Evolutionary conservation across 2,329 filamentous ascomycete species (phyloP).

Genomic region (Sordariomycetes sp.): DNA sequence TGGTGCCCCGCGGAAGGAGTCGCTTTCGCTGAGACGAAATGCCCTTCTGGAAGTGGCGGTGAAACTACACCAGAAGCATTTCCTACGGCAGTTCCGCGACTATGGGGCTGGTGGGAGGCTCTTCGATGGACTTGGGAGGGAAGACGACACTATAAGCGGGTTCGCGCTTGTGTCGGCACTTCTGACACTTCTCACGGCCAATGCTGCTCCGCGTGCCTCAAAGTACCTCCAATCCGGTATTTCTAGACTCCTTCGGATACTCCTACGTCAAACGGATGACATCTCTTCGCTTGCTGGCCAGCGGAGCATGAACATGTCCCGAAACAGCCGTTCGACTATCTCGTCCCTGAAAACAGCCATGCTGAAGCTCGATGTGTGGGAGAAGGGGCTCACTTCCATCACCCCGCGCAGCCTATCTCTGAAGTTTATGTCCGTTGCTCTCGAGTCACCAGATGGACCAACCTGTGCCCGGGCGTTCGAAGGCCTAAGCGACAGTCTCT

Average conservation of each 20-base stretch:
- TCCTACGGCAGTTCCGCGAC: slow-evolving; percentile 61
- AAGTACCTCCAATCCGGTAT: slow-evolving; percentile 46
- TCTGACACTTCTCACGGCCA: slow-evolving; percentile 48
- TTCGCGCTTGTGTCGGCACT: slow-evolving; percentile 56
- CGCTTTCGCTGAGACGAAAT: slow-evolving; percentile 42
- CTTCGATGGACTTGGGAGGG: slow-evolving; percentile 47
- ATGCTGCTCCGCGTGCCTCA: slow-evolving; percentile 48
- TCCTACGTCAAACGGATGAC: slow-evolving; percentile 43
- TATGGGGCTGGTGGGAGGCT: slow-evolving; percentile 62
- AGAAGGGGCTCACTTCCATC: slow-evolving; percentile 35
- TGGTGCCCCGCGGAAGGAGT: slow-evolving; percentile 33
- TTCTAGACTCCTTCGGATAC: slow-evolving; percentile 39
- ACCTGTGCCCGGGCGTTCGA: slow-evolving; percentile 6
- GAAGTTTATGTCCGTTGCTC: slow-evolving; percentile 8
- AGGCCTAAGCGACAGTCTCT: slow-evolving; percentile 10
- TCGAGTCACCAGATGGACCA: slow-evolving; percentile 6
- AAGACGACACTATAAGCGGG: slow-evolving; percentile 50
- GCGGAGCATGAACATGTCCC: slow-evolving; percentile 59
- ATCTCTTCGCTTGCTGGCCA: slow-evolving; percentile 53
- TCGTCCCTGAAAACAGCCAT: slow-evolving; percentile 41
- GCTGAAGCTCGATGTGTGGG: slow-evolving; percentile 48
- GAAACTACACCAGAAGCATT: slow-evolving; percentile 51
- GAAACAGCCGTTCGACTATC: slow-evolving; percentile 47
- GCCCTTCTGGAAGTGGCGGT: slow-evolving; percentile 49
- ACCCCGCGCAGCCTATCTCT: slow-evolving; percentile 55